These are phyloP conservation scores for Pleurotus tuoliensis DNA, from an alignment of 768 basidiomycete genomes.

Conservation along the genomic window DNA sequence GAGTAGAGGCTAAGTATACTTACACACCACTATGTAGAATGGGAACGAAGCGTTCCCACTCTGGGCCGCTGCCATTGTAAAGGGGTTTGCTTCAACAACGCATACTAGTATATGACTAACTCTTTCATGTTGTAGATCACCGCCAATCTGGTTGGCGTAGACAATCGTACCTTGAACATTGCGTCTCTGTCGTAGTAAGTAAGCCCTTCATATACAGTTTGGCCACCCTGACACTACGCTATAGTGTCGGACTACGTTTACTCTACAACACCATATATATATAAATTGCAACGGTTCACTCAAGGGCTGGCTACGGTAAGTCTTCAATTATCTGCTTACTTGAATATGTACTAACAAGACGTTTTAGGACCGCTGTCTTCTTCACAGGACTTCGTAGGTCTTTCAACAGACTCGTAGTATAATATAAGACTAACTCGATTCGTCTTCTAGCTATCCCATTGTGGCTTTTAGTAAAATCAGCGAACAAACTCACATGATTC, in stretches of 20 bases:
- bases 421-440: background rate
- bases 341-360: background rate
- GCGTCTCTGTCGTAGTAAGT: constrained; percentile 26
- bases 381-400: background rate
- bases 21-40: constrained; percentile 13
- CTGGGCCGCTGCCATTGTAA: constrained; percentile 30
- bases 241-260: constrained; percentile 12
- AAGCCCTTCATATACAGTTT: background rate
- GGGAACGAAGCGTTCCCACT: constrained; percentile 30
- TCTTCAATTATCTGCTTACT: background rate
- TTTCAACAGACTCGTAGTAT: too few relatives aligned
- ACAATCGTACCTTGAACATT: constrained; percentile 25
- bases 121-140: constrained; percentile 18
- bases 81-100: background rate
- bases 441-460: constrained; percentile 4
- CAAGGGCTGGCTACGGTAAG: constrained; percentile 9
- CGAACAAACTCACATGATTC: too few relatives aligned
- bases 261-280: constrained; percentile 21
- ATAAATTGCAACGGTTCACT: constrained; percentile 13
- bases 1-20: too few relatives aligned
- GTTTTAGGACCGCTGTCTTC: background rate
- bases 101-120: background rate
- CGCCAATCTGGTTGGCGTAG: constrained; percentile 27
- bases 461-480: background rate
- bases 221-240: background rate